Evolutionary conservation across 495 filamentous ascomycete genomes (phyloP).

Genomic region (Chaetomidium leptoderma): DNA sequence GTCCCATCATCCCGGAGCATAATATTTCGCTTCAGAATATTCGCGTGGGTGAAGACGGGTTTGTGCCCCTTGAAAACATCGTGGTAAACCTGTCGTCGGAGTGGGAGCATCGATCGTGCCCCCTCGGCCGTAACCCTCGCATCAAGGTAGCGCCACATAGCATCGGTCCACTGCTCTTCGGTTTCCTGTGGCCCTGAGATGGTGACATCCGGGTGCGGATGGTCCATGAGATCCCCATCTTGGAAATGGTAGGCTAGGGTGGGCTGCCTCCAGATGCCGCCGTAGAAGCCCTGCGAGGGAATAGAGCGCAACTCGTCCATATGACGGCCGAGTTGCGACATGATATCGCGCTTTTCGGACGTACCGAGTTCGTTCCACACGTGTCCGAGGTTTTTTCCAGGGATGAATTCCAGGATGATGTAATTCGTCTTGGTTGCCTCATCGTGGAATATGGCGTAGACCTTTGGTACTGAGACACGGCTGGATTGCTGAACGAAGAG

Average conservation of each 20-base stretch:
- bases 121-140: too few relatives aligned
- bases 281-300: conserved; percentile 1
- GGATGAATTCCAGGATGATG: conserved; percentile 4
- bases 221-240: background rate
- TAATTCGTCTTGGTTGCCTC: background rate
- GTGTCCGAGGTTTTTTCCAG: background rate
- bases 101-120: background rate
- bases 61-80: background rate
- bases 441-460: conserved; percentile 1
- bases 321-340: background rate
- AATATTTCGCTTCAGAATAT: background rate
- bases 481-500: background rate
- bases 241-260: background rate
- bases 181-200: background rate
- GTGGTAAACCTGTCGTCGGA: background rate
- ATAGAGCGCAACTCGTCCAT: background rate
- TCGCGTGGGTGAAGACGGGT: conserved; percentile 1
- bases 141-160: background rate
- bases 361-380: background rate
- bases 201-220: background rate
- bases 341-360: background rate
- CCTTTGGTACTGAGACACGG: background rate
- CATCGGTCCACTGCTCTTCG: conserved; percentile 3
- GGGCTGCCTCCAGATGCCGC: conserved; percentile 6
- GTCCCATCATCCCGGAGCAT: background rate